These are phyloP conservation scores for Fusarium keratoplasticum DNA, from an alignment of 2,329 filamentous ascomycete genomes.

Conservation along the genomic window DNA sequence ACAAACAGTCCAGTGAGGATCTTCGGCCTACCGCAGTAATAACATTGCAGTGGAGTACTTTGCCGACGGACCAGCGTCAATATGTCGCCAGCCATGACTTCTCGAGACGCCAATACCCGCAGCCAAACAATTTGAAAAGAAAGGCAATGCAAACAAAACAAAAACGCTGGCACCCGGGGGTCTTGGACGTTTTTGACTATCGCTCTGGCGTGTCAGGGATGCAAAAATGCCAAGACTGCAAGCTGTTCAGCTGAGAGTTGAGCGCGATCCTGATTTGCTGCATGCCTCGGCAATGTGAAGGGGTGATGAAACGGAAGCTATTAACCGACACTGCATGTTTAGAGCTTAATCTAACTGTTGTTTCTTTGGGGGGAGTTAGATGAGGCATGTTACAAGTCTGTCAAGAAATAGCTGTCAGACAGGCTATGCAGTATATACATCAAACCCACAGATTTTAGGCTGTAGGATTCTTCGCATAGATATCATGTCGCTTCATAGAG, in stretches of 20 bases:
- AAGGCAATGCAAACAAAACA: not conserved
- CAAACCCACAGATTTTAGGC: not conserved
- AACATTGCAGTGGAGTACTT: not conserved
- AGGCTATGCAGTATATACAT: not conserved
- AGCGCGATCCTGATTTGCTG: not conserved
- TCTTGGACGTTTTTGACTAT: not conserved
- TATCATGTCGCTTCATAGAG: not conserved
- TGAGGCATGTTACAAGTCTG: not conserved
- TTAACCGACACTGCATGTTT: not conserved
- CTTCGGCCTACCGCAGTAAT: not conserved
- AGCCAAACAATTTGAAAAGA: not conserved
- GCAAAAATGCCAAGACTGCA: slow-evolving; percentile 1
- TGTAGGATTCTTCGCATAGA: not conserved
- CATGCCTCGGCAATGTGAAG: not conserved
- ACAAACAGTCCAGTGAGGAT: not conserved
- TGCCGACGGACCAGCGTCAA: not conserved
- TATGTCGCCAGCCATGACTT: not conserved
- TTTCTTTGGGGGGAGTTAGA: not conserved
- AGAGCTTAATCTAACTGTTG: not conserved
- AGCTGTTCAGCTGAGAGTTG: not conserved
- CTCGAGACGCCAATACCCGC: not conserved
- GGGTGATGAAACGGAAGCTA: not conserved
- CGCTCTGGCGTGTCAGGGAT: not conserved
- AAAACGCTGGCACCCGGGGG: not conserved
- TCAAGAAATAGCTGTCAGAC: not conserved